Percentiles rank a stretch among this genome's conserved stretches.
Conservation (phyloP, 2,329 filamentous ascomycete genomes). For the Helminthosporium solani region DNA sequence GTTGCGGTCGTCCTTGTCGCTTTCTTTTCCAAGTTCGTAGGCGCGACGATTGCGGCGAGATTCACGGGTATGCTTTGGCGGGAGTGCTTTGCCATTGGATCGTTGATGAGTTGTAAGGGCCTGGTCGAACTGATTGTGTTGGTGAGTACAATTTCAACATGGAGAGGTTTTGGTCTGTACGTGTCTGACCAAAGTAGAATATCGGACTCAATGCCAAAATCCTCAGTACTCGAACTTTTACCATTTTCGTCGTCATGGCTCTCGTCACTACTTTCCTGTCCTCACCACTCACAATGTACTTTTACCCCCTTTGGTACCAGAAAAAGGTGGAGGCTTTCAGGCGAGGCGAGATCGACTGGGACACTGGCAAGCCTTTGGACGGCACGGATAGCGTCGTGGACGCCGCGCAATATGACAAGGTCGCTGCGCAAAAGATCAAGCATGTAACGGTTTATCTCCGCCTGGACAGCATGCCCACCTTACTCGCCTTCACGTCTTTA, state of each 20-base stretch:
- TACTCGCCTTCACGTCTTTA: slow-evolving; percentile 80
- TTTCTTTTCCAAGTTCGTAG: slow-evolving; percentile 81
- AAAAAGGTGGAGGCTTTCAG: slow-evolving; percentile 73
- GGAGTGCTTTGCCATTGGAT: slow-evolving; percentile 83
- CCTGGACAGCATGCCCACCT: slow-evolving; percentile 77
- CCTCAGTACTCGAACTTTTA: slow-evolving; percentile 78
- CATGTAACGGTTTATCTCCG: slow-evolving; percentile 78
- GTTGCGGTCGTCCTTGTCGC: slow-evolving; percentile 78
- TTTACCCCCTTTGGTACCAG: slow-evolving; percentile 79
- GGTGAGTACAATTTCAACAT: slow-evolving; percentile 53
- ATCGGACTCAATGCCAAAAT: slow-evolving; percentile 84
- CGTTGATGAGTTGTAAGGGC: slow-evolving; percentile 95
- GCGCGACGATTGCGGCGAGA: slow-evolving; percentile 76
- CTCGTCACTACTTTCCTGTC: slow-evolving; percentile 82
- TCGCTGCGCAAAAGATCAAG: slow-evolving; percentile 55
- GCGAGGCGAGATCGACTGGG: slow-evolving; percentile 89
- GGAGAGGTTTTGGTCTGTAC: not conserved
- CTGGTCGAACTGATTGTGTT: slow-evolving; percentile 93
- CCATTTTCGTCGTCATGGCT: slow-evolving; percentile 94
- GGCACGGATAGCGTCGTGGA: slow-evolving; percentile 42
- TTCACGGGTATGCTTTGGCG: slow-evolving; percentile 81
- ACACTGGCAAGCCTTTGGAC: slow-evolving; percentile 53
- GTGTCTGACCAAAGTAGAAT: slow-evolving; percentile 52
- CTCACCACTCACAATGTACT: slow-evolving; percentile 68
- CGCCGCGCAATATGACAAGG: slow-evolving; percentile 52